Base-by-base conservation (phyloP, 192 early-diverging fungal genomes). In the Backusella sp. region DNA sequence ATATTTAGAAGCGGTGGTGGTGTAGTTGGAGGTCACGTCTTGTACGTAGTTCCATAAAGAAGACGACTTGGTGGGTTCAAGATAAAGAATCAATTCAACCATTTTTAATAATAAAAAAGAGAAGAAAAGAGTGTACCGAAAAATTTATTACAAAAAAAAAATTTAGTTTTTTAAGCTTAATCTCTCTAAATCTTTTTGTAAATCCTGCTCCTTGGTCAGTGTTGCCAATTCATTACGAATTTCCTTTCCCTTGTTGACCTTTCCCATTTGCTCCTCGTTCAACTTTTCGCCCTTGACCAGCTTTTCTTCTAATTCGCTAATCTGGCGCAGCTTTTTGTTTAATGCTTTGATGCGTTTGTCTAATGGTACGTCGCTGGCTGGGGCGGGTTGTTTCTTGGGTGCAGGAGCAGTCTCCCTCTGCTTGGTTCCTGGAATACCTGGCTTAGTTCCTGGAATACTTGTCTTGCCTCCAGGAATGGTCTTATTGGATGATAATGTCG, bases 321-420 rank as follows among this genome's bases (percentile, higher is more conserved):
- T 86, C 79, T 94, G 92, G 53, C 88, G 75, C 41, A 92, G 71
- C 78, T 94, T 94, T 77, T 94, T 94, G 67, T 89, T 83, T 36
- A 94, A 72, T 11, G 83, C 86, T 62, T 89, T 90, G 30, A 90
- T 74, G 39, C 83, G 85, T 79, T 93, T 91, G 21, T 81, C 81
- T 17, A 66, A 8, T 28, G 71, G 78, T 49, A 23, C 26, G 53
- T 69, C 34, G 34, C 32, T 32, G 2, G 14, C 2, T 46, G 14
- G 14, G 14, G 28, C 12, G 0, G 30, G 11, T 17, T 30, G 11
- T 67, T 67, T n/a, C 19, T 36, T 86, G 56, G 56, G 56, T 12
- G 23, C 11, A 62, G 56, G 8, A 12, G 79, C 77, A 17, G 5
- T 1, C 66, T 71, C 69, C 26, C 70, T 42, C 39, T 76, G 71